A percentile compares a stretch with the other conserved stretches of the same genome.
These are phyloP conservation scores for Chenopodium formosanum DNA, from an alignment of 148 eudicot species.

Conservation along the genomic window DNA sequence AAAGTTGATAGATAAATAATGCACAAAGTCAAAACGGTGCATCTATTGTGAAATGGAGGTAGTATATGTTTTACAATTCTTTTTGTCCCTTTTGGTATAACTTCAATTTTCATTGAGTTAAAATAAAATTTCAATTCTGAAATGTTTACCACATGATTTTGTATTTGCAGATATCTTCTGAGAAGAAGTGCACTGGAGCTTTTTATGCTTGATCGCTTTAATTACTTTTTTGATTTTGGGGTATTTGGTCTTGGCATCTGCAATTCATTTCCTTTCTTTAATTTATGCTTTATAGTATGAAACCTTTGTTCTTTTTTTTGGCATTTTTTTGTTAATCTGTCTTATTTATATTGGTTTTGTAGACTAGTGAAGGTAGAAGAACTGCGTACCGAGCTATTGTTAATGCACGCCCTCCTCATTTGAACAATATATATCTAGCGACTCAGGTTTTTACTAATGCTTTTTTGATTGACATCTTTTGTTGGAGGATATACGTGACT, in stretches of 20 bases:
- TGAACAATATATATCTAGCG: constrained; percentile 89
- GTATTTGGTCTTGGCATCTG: constrained; percentile 39
- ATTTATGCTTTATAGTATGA: too few species aligned
- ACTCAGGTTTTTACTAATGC: constrained; percentile 67
- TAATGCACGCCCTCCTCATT: constrained; percentile 88
- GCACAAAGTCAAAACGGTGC: too few species aligned
- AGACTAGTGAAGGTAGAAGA: constrained; percentile 79
- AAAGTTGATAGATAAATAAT: too few species aligned
- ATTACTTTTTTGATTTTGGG: constrained; percentile 96
- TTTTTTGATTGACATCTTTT: not conserved
- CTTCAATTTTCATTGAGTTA: constrained; percentile 8
- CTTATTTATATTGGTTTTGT: constrained; percentile 19
- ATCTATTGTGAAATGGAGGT: not conserved
- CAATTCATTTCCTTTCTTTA: not conserved
- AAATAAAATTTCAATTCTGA: constrained; percentile 2
- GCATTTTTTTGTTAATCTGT: constrained; percentile 4
- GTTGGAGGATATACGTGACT: not conserved
- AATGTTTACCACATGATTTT: constrained; percentile 12
- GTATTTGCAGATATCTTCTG: constrained; percentile 75
- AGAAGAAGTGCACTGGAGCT: constrained; percentile 96
- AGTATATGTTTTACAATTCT: not conserved
- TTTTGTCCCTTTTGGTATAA: constrained; percentile 1
- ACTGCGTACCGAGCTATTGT: constrained; percentile 94
- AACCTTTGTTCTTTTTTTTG: not conserved
- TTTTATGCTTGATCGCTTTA: constrained; percentile 95